Base-by-base conservation (phyloP, 257 asterid species). In the Paulownia fortunei region DNA sequence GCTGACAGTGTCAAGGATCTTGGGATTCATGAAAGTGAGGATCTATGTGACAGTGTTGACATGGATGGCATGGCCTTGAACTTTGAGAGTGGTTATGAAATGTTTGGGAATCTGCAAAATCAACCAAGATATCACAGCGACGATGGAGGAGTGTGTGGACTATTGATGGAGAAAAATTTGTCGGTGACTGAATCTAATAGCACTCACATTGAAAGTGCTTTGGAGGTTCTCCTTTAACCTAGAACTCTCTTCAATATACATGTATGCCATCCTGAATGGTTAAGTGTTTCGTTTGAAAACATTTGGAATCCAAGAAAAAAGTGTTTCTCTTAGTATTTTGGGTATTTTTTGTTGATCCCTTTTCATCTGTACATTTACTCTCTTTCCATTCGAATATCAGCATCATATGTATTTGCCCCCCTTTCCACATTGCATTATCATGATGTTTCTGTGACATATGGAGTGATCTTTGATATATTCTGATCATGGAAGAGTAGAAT, bases 121-220 rank as follows among this genome's bases (percentile, higher is more conserved):
- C 86, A 77, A 69, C 79, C 86, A 21, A 82, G 76, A 80, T 84
- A 79, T 79, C 79, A 77, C 42, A 76, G 87, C 72, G 85, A 80
- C 8, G 89, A 88, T 70, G 88, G 80, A 72, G 86, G 82, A 18
- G 64, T 85, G 4, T 80, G 55, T 62, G 70, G 84, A 44, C 13
- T 84, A 13, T 54, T 84, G 18, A 66, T 84, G 73, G 92, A 88
- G 55, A 86, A 89, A 71, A 90, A 86, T 79, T 64, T 79, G 69
- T 79, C 96, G 0, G 81, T 80, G 74, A 69, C 87, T 3, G 93
- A 87, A 68, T 86, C 98, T 26, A 90, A 74, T 76, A 85, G 82
- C 80, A 30, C 77, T 16, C 89, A 62, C 60, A 73, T 85, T 5
- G 95, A 89, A 52, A 88, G 51, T 54, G 60, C 90, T 26, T 71